A percentile compares a stretch with the other conserved stretches of the same genome.
phyloP scores from a whole-genome alignment of 768 basidiomycete genomes.

The Russula compacta region DNA sequence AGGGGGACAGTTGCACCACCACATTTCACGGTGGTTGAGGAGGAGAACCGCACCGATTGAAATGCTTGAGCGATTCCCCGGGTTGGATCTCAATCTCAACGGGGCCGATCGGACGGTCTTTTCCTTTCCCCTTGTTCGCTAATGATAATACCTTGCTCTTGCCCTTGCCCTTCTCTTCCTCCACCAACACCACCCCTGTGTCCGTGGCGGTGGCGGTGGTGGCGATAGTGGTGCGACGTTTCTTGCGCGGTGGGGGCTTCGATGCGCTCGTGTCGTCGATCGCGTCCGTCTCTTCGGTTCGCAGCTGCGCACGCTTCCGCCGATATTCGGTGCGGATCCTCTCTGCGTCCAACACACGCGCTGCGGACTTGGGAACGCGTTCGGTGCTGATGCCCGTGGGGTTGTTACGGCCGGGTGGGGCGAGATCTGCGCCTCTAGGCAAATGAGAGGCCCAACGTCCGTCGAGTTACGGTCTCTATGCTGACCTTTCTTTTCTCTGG shows the following conservation, averaged over 20 bases:
- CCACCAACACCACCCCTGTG: constrained; percentile 15
- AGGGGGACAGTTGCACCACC: too few relatives aligned
- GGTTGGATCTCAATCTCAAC: constrained; percentile 45
- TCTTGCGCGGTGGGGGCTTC: not conserved
- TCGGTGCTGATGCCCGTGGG: constrained; percentile 34
- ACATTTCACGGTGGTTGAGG: not conserved
- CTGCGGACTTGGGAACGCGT: constrained; percentile 57
- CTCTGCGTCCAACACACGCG: constrained; percentile 56
- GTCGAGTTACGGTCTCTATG: not conserved
- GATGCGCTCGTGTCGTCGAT: constrained; percentile 19
- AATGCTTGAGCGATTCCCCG: constrained; percentile 67
- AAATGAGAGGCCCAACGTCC: not conserved
- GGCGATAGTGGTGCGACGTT: constrained; percentile 22
- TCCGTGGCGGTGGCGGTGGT: not conserved
- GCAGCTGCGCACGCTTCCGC: constrained; percentile 14
- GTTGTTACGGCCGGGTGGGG: constrained; percentile 5
- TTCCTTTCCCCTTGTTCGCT: not conserved
- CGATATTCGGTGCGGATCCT: constrained; percentile 48
- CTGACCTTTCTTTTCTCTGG: constrained; percentile 24
- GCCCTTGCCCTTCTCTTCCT: constrained; percentile 4
- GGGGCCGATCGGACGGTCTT: constrained; percentile 17
- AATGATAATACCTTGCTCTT: not conserved
- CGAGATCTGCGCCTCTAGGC: constrained; percentile 23
- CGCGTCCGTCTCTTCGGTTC: constrained; percentile 29
- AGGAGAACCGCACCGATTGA: constrained; percentile 48